A percentile compares a stretch with the other conserved stretches of the same genome.
Conservation (phyloP, 768 basidiomycete genomes). For the Mrakia frigida region DNA sequence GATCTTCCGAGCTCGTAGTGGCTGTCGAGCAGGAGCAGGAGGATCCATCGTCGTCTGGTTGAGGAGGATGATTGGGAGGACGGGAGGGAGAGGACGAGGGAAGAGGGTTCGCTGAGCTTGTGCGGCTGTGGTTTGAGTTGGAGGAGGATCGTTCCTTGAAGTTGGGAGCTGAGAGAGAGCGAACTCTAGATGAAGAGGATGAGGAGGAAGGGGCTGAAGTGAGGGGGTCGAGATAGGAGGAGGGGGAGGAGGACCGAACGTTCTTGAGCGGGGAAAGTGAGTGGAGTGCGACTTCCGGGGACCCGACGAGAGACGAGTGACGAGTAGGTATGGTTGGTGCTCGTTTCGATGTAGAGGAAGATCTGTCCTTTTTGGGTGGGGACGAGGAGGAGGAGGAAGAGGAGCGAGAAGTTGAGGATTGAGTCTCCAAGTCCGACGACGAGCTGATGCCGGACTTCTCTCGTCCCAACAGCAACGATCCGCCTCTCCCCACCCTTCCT, state of each 20-base stretch:
- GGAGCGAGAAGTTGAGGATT: slow-evolving; percentile 3
- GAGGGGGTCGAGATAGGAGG: background rate
- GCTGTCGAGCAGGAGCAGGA: slow-evolving; percentile 15
- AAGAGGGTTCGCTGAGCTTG: background rate
- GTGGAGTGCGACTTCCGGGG: background rate
- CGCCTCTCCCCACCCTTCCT: background rate
- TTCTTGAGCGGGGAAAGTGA: background rate
- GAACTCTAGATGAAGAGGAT: background rate
- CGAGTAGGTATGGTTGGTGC: background rate
- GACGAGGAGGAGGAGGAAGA: background rate
- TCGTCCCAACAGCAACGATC: background rate
- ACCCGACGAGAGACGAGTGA: background rate
- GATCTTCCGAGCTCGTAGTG: slow-evolving; percentile 1
- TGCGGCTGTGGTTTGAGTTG: background rate
- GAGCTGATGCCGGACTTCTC: background rate
- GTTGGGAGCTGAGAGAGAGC: background rate
- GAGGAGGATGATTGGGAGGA: background rate
- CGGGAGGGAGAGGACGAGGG: background rate
- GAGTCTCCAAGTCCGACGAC: background rate
- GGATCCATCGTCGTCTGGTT: background rate
- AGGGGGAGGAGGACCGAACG: slow-evolving; percentile 3
- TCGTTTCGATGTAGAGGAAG: background rate
- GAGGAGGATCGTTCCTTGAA: background rate
- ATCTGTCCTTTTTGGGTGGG: background rate
- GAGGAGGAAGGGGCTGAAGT: background rate